Conservation (phyloP, 139 green algal genomes). For the Chlamydomonas sp. region DNA sequence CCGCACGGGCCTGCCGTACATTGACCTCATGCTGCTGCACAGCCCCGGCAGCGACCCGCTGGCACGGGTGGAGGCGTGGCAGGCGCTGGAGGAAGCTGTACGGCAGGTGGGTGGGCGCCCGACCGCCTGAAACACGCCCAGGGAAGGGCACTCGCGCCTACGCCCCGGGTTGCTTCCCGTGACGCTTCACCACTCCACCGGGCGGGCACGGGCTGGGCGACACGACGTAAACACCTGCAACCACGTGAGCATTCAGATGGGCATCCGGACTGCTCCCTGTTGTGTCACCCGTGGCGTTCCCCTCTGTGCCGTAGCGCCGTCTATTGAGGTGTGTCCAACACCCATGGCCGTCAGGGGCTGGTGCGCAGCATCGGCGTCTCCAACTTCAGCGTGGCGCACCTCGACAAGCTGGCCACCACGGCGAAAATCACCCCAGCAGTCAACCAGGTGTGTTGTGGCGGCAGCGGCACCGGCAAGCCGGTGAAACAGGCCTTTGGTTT, state of each 20-base stretch:
- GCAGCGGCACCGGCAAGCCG: too few relatives aligned
- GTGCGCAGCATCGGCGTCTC: conserved; percentile 73
- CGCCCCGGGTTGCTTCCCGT: too few relatives aligned
- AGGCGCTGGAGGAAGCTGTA: conserved; percentile 61
- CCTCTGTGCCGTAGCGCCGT: neutral
- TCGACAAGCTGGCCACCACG: conserved; percentile 66
- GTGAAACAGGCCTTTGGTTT: too few relatives aligned
- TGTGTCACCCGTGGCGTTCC: too few relatives aligned
- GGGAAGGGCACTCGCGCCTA: neutral
- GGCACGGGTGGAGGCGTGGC: conserved; percentile 62
- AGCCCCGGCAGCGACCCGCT: conserved; percentile 46
- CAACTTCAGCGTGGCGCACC: conserved; percentile 72
- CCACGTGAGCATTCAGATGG: too few relatives aligned
- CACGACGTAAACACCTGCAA: too few relatives aligned
- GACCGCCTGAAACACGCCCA: neutral
- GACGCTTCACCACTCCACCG: too few relatives aligned
- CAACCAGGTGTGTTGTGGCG: conserved; percentile 58
- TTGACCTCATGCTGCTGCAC: conserved; percentile 71
- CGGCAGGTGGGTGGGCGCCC: conserved; percentile 10
- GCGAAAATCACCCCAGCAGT: conserved; percentile 65
- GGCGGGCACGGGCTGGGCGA: too few relatives aligned
- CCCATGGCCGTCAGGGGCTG: conserved; percentile 35
- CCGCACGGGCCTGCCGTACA: conserved; percentile 32
- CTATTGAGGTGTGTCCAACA: neutral
- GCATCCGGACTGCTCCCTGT: too few relatives aligned